Evolutionary conservation across 371 early-diverging fungal species (phyloP).

Genomic region (Mortierella sp.): DNA sequence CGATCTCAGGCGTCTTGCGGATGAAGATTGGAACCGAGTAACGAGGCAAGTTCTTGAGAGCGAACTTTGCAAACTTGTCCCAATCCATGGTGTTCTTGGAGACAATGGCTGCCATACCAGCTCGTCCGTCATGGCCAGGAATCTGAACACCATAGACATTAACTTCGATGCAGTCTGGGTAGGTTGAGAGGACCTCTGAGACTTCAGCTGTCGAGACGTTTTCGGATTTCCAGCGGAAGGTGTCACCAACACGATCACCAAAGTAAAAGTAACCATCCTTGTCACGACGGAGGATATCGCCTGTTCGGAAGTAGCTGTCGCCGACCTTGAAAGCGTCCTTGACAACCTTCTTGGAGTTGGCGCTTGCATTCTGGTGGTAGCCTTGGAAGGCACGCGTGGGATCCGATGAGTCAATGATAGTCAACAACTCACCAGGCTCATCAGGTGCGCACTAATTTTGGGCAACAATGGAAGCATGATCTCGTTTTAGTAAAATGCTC

Average conservation of each 20-base stretch:
- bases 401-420: slow-evolving; percentile 42
- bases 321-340: slow-evolving; percentile 53
- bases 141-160: slow-evolving; percentile 73
- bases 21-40: slow-evolving; percentile 75
- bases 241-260: slow-evolving; percentile 82
- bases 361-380: slow-evolving; percentile 48
- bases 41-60: slow-evolving; percentile 62
- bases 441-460: slow-evolving; percentile 45
- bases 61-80: slow-evolving; percentile 51
- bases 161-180: slow-evolving; percentile 69
- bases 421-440: slow-evolving; percentile 50
- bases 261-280: slow-evolving; percentile 76
- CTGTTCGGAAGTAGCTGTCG: slow-evolving; percentile 73
- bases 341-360: slow-evolving; percentile 50
- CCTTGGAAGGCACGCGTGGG: slow-evolving; percentile 53
- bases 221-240: slow-evolving; percentile 81
- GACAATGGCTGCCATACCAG: slow-evolving; percentile 82
- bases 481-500: too few species aligned
- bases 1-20: slow-evolving; percentile 61
- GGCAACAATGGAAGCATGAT: too few species aligned
- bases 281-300: slow-evolving; percentile 73
- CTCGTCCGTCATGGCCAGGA: slow-evolving; percentile 72
- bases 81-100: slow-evolving; percentile 51
- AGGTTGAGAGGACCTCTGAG: slow-evolving; percentile 65
- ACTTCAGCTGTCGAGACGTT: slow-evolving; percentile 79